phyloP scores from a whole-genome alignment of 192 early-diverging fungal species.

The Lunasporangiospora selenospora region DNA sequence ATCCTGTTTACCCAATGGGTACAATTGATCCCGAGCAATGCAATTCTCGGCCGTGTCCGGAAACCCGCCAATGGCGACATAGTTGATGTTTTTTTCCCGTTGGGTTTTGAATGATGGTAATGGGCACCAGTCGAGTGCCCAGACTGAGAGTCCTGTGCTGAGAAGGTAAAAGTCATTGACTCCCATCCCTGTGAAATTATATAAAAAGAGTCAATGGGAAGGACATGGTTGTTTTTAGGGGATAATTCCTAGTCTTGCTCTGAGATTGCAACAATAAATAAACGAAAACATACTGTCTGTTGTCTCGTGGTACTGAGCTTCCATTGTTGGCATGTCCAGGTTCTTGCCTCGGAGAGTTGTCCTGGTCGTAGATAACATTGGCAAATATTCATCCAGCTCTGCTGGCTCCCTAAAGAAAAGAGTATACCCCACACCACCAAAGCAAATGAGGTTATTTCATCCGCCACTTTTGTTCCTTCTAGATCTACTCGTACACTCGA shows the following conservation, averaged over 20 bases:
- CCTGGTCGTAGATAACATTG: slow-evolving; percentile 8
- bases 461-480: too few species aligned
- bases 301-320: slow-evolving; percentile 7
- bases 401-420: slow-evolving; percentile 10
- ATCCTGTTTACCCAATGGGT: slow-evolving; percentile 41
- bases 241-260: too few species aligned
- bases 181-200: slow-evolving; percentile 1
- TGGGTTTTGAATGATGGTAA: neutral
- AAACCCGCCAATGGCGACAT: slow-evolving; percentile 35
- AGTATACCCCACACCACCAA: too few species aligned
- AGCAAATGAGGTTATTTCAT: too few species aligned
- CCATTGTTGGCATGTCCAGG: slow-evolving; percentile 17
- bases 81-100: slow-evolving; percentile 1
- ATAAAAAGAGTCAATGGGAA: too few species aligned
- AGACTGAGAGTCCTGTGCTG: slow-evolving; percentile 35
- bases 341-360: slow-evolving; percentile 4
- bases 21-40: slow-evolving; percentile 28
- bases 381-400: slow-evolving; percentile 38
- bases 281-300: slow-evolving; percentile 26
- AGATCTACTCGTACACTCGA: too few species aligned
- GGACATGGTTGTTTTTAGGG: too few species aligned
- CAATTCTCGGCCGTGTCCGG: slow-evolving; percentile 45
- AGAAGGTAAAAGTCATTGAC: slow-evolving; percentile 31
- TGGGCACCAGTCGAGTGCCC: slow-evolving; percentile 36
- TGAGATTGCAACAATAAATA: too few species aligned